These are phyloP conservation scores for Nymphaea thermarum DNA, from an alignment of 164 flowering plant genomes.

Conservation along the genomic window DNA sequence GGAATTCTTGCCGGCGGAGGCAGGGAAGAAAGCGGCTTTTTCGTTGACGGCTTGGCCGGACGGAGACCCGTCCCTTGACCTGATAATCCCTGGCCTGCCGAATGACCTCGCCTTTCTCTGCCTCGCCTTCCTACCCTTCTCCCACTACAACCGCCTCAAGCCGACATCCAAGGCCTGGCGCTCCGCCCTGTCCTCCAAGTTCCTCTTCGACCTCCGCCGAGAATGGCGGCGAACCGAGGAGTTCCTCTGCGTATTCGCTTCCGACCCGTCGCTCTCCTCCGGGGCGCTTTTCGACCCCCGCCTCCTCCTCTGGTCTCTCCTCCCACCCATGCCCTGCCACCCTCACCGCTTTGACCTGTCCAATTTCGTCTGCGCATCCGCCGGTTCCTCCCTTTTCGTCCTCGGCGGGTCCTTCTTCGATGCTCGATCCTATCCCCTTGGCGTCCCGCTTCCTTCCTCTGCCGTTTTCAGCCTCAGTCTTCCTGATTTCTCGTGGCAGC, in stretches of 20 bases:
- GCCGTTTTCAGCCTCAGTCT: conserved; percentile 40
- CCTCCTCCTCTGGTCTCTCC: conserved; percentile 40
- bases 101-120: conserved; percentile 58
- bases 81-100: conserved; percentile 78
- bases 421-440: conserved; percentile 70
- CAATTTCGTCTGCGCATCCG: conserved; percentile 56
- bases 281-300: conserved; percentile 74
- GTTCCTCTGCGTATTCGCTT: conserved; percentile 67
- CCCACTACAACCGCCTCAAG: conserved; percentile 60
- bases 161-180: conserved; percentile 60
- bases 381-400: conserved; percentile 46
- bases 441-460: conserved; percentile 58
- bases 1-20: too few species aligned
- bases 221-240: conserved; percentile 5
- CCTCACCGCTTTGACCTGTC: conserved; percentile 67
- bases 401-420: conserved; percentile 91
- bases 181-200: conserved; percentile 46
- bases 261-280: conserved; percentile 57
- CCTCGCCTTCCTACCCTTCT: conserved; percentile 53
- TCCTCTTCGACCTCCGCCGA: conserved; percentile 37
- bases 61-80: not conserved
- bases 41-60: too few species aligned
- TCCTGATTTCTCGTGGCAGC: conserved; percentile 30
- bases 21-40: too few species aligned
- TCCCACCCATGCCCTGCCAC: conserved; percentile 71